phyloP scores from a whole-genome alignment of 2,329 filamentous ascomycete species.

The Clonostachys sp. region DNA sequence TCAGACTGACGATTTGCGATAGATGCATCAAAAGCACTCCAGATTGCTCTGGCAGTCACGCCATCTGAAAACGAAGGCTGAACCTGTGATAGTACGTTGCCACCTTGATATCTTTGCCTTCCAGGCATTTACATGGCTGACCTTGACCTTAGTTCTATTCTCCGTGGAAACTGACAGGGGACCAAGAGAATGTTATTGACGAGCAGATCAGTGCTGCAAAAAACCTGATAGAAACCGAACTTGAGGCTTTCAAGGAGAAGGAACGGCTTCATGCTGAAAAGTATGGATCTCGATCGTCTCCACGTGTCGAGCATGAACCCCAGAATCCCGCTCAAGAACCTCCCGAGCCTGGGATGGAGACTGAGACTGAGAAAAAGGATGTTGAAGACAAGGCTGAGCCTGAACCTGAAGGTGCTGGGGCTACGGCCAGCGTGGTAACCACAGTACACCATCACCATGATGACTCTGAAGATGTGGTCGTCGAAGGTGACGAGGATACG shows the following conservation, averaged over 20 bases:
- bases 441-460: constrained; percentile 43
- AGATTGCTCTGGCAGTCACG: constrained; percentile 68
- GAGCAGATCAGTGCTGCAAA: constrained; percentile 65
- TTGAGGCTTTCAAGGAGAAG: constrained; percentile 53
- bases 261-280: constrained; percentile 1
- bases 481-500: constrained; percentile 83
- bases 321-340: too few species aligned
- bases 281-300: too few species aligned
- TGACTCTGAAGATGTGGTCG: constrained; percentile 70
- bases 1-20: constrained; percentile 8
- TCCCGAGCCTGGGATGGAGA: constrained; percentile 5
- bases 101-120: too few species aligned
- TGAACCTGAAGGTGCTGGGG: constrained; percentile 24
- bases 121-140: too few species aligned
- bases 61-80: constrained; percentile 66
- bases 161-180: constrained; percentile 69
- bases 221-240: constrained; percentile 58
- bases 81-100: constrained; percentile 67
- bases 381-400: not conserved
- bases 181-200: constrained; percentile 68
- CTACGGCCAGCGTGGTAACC: too few species aligned
- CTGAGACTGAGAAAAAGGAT: constrained; percentile 3
- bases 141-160: constrained; percentile 65
- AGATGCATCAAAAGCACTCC: constrained; percentile 73
- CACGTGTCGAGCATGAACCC: too few species aligned